Conservation (phyloP, 495 filamentous ascomycete species). For the Podospora conica region DNA sequence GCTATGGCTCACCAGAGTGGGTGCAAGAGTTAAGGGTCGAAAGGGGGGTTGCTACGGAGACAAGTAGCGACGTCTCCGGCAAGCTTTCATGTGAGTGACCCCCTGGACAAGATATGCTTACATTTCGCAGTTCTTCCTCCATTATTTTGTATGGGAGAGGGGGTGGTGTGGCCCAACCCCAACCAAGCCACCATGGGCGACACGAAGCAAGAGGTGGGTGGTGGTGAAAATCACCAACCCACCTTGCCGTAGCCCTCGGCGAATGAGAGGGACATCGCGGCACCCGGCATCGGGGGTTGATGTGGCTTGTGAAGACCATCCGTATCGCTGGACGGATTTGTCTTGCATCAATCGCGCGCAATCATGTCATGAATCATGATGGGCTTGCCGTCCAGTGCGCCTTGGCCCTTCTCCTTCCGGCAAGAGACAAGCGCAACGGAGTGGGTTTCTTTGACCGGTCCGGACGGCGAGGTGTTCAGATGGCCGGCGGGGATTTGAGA, state of each 20-base stretch:
- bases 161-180: background rate
- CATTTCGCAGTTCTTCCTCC: too few species aligned
- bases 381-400: background rate
- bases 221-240: background rate
- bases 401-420: background rate
- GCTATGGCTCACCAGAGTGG: background rate
- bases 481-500: background rate
- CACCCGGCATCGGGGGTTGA: background rate
- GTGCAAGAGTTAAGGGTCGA: background rate
- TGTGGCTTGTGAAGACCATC: background rate
- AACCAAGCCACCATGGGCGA: background rate
- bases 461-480: background rate
- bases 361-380: background rate
- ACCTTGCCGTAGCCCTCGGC: background rate
- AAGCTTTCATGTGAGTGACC: background rate
- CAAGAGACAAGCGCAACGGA: background rate
- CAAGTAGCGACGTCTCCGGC: background rate
- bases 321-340: background rate
- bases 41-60: background rate
- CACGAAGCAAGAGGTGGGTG: background rate
- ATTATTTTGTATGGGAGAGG: background rate
- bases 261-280: slow-evolving; percentile 1
- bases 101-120: background rate
- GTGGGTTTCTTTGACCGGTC: background rate
- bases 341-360: background rate